These are phyloP conservation scores for Pulveroboletus ravenelii DNA, from an alignment of 768 basidiomycete species.

Conservation along the genomic window DNA sequence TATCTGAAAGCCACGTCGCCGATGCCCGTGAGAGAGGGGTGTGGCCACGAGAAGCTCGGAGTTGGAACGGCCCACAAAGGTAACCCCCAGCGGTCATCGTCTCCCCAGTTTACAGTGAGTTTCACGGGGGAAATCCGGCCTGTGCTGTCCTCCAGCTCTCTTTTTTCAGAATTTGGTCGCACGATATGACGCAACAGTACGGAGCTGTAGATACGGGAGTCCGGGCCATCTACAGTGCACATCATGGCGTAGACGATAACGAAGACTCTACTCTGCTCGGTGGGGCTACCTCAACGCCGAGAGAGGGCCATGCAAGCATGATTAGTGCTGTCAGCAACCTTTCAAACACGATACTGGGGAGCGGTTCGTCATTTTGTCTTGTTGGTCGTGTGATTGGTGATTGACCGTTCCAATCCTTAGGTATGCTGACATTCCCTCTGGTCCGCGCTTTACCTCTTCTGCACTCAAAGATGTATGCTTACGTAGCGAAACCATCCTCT, in stretches of 20 bases:
- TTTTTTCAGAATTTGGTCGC: constrained; percentile 19
- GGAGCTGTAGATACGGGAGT: constrained; percentile 46
- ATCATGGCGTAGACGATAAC: constrained; percentile 23
- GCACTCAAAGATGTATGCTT: neutral
- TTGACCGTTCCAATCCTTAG: constrained; percentile 32
- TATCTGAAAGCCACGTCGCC: too few relatives aligned
- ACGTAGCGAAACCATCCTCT: neutral
- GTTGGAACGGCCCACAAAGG: neutral
- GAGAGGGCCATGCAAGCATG: constrained; percentile 67
- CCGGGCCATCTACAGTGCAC: constrained; percentile 12
- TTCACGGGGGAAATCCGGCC: neutral
- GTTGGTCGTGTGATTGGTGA: neutral
- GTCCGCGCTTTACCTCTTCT: constrained; percentile 34
- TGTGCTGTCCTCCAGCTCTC: neutral
- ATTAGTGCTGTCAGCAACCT: constrained; percentile 73
- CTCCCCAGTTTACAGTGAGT: neutral
- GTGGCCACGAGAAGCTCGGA: neutral
- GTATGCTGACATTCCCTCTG: constrained; percentile 86
- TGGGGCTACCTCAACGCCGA: constrained; percentile 21
- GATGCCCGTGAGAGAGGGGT: neutral
- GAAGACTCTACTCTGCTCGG: constrained; percentile 64
- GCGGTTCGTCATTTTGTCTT: constrained; percentile 47
- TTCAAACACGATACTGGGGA: constrained; percentile 88
- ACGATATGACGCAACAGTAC: constrained; percentile 70
- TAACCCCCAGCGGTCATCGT: neutral